phyloP scores from a whole-genome alignment of 2,329 filamentous ascomycete species.

The Talaromyces pinophilus region DNA sequence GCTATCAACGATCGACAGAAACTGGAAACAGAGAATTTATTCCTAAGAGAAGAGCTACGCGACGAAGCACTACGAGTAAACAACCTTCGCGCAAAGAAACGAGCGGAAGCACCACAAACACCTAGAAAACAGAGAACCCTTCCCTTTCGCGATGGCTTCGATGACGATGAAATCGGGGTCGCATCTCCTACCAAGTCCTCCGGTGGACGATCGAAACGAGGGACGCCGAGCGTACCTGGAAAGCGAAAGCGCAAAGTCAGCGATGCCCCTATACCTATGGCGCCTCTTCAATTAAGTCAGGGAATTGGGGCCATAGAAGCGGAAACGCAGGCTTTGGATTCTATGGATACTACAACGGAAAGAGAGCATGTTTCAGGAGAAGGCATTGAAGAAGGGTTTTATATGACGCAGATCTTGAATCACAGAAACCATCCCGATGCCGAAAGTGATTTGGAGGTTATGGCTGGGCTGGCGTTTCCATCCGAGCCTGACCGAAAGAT shows the following conservation, averaged over 20 bases:
- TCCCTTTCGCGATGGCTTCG: conserved; percentile 62
- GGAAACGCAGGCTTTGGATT: conserved; percentile 27
- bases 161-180: conserved; percentile 61
- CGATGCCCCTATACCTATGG: conserved; percentile 52
- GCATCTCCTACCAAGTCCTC: conserved; percentile 57
- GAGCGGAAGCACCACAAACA: conserved; percentile 47
- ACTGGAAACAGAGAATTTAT: conserved; percentile 60
- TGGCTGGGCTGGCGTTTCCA: conserved; percentile 56
- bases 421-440: conserved; percentile 53
- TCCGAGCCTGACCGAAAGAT: conserved; percentile 52
- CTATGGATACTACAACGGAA: conserved; percentile 23
- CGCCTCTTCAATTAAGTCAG: conserved; percentile 46
- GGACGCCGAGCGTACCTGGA: conserved; percentile 57
- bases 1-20: conserved; percentile 57
- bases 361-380: conserved; percentile 13
- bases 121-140: conserved; percentile 53
- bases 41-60: conserved; percentile 61
- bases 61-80: conserved; percentile 56
- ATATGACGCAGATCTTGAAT: conserved; percentile 58
- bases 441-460: conserved; percentile 56
- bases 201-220: conserved; percentile 48
- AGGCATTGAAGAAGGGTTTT: conserved; percentile 35
- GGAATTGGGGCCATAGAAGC: conserved; percentile 23
- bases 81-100: conserved; percentile 41
- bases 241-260: conserved; percentile 59